A percentile compares a stretch with the other conserved stretches of the same genome.
Conservation (phyloP, 2,329 filamentous ascomycete genomes). For the Ascochyta pisi region DNA sequence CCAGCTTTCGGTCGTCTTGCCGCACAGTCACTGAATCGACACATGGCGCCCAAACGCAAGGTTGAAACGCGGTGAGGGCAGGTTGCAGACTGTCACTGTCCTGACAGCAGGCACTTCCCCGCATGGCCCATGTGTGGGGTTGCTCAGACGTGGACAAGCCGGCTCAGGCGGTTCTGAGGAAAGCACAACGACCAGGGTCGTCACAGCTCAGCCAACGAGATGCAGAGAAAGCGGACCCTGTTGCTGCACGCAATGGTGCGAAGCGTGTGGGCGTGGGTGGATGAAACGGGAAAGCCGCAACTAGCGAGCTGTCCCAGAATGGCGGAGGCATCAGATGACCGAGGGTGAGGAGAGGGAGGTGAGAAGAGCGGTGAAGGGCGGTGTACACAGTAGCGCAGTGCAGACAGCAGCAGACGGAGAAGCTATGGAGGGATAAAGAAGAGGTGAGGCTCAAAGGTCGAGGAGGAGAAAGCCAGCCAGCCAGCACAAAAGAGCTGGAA, state of each 20-base stretch:
- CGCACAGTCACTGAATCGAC: conserved; percentile 17
- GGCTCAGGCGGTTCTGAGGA: conserved; percentile 42
- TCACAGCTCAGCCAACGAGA: conserved; percentile 26
- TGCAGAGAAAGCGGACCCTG: conserved; percentile 21
- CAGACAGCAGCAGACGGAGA: not conserved
- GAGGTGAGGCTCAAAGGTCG: conserved; percentile 4
- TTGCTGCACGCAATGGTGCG: conserved; percentile 30
- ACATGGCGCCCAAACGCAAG: conserved; percentile 16
- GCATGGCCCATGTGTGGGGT: conserved; percentile 25
- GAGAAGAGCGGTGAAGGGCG: conserved; percentile 1
- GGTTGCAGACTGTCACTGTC: conserved; percentile 20
- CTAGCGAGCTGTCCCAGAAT: conserved; percentile 21
- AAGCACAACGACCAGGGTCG: conserved; percentile 26
- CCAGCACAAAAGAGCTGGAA: conserved; percentile 6
- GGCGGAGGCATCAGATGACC: conserved; percentile 42
- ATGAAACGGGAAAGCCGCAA: conserved; percentile 29
- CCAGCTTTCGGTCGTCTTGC: not conserved
- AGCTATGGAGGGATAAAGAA: conserved; percentile 3
- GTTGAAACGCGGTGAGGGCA: conserved; percentile 25
- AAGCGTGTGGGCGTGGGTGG: conserved; percentile 22
- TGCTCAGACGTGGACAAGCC: conserved; percentile 23
- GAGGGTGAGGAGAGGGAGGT: conserved; percentile 10
- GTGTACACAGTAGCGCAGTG: conserved; percentile 4
- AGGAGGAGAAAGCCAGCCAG: not conserved
- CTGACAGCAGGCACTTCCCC: conserved; percentile 30